Evolutionary conservation across 192 early-diverging fungal species (phyloP), one percentile per base, ranked within the genome.

Genomic region (Backusella liffmaniae): DNA sequence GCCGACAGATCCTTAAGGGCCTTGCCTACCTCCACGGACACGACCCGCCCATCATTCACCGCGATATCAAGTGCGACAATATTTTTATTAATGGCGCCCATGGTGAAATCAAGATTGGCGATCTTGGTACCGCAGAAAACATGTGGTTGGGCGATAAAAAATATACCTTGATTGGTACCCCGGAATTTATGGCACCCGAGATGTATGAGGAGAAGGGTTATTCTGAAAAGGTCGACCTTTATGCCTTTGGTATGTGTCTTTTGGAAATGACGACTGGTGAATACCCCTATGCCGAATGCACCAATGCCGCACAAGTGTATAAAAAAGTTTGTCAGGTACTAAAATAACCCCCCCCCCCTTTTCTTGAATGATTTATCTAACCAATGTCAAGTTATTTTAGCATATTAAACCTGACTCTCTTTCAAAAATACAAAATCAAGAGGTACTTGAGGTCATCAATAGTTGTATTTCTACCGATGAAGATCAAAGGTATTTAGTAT

Each of bases 171-270:
- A 90, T 94, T 44, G 92, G 90, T 10, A 93, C 92, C 5, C 92
- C 92, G n/a, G 92, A 92, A 79, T 93, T 93, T 77, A 93, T 94
- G 92, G 92, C 92, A 30, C 92, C 92, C 18, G 92, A 94, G 80
- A 92, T 94, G 91, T 94, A 94, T 79, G 92, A 94, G 67, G 93
- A 94, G 80, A 86, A 87, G 59, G 90, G 91, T 10, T 94, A 94
- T 75, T 91, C 80, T 79, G 93, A 94, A 85, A 93, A 93, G 72
- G 93, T 93, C 12, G 93, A 94, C 73, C 90, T 94, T 46, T 94
- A 94, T 82, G 93, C 93, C 18, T 94, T 94, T 77, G 93, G 93
- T 29, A 93, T 94, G 91, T 91, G 92, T 62, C 74, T 94, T 26
- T 74, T 94, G 41, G 93, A 94, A 77, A 93, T 94, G 92, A 90